A percentile compares a stretch with the other conserved stretches of the same genome.
Conservation (phyloP, 2,329 filamentous ascomycete species). For the Akanthomyces uredinophilus region DNA sequence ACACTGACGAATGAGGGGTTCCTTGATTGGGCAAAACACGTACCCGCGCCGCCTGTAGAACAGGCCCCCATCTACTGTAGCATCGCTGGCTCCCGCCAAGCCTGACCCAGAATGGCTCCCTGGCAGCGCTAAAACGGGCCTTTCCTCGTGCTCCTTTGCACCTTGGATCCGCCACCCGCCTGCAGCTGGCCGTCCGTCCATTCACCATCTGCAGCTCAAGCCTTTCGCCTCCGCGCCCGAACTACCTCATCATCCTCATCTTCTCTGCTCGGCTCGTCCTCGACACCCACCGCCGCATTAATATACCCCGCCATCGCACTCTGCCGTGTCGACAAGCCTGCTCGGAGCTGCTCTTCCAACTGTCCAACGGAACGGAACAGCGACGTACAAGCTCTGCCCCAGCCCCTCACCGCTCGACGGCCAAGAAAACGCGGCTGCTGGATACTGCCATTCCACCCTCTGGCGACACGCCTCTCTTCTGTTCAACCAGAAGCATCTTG, state of each 20-base stretch:
- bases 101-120: not conserved
- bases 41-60: not conserved
- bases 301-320: not conserved
- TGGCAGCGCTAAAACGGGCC: not conserved
- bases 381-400: not conserved
- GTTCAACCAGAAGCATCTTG: not conserved
- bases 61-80: not conserved
- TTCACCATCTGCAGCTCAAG: not conserved
- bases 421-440: conserved; percentile 1
- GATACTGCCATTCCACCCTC: not conserved
- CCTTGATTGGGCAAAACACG: conserved; percentile 1
- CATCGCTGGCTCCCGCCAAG: not conserved
- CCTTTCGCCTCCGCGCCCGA: not conserved
- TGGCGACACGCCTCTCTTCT: not conserved
- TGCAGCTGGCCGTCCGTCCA: not conserved
- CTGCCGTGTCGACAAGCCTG: not conserved
- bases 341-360: not conserved
- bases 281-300: not conserved
- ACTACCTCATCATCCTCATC: not conserved
- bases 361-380: not conserved
- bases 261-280: not conserved
- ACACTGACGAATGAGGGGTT: not conserved
- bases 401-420: conserved; percentile 10
- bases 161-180: not conserved
- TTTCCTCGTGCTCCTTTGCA: not conserved